Base-by-base conservation (phyloP, 2,329 filamentous ascomycete species). In the Pezicula carpinea region DNA sequence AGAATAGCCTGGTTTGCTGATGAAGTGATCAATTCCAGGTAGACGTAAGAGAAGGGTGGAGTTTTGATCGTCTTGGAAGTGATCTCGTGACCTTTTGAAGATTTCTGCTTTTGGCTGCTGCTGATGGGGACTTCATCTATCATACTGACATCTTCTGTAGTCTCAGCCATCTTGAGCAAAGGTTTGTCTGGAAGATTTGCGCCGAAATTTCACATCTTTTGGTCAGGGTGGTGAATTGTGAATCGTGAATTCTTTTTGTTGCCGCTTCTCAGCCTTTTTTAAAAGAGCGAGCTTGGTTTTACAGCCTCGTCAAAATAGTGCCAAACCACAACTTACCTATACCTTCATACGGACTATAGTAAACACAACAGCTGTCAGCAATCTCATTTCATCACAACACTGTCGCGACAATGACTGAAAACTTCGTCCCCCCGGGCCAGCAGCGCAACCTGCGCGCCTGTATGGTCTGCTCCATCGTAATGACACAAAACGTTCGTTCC, bases 401-500 rank as follows among this genome's bases (percentile, higher is more conserved):
- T 33, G 10, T 43, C 33, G 15, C n/a, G 47, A 21, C 43, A 31
- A 66, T 66, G 58, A 53, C 72, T 57, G 72, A 75, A 47, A 85
- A 82, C 66, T 90, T 82, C 66, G 84, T 90, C 52, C 71, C 86
- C 14, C 78, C 87, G 6, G 77, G 75, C 65, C 87, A 93, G 69
- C 83, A 86, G 72, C 88, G 91, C 69, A 84, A 88, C 66, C 80
- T 95, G 58, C 91, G 93, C 69, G 93, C 93, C 62, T 99, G 93
- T 76, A 96, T 99, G 90, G 89, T 97, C 59, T 99, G 93, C 80
- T 92, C 89, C 46, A 87, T 97, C 64, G 89, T 97, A 55, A 89
- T 92, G 75, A 85, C 87, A 51, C 82, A 85, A 62, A 77, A 76
- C 56, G 87, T 90, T 73, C 58, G 78, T 66, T 40, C 36, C 29